phyloP scores from a whole-genome alignment of 495 filamentous ascomycete species.

The Wilcoxina mikolae region DNA sequence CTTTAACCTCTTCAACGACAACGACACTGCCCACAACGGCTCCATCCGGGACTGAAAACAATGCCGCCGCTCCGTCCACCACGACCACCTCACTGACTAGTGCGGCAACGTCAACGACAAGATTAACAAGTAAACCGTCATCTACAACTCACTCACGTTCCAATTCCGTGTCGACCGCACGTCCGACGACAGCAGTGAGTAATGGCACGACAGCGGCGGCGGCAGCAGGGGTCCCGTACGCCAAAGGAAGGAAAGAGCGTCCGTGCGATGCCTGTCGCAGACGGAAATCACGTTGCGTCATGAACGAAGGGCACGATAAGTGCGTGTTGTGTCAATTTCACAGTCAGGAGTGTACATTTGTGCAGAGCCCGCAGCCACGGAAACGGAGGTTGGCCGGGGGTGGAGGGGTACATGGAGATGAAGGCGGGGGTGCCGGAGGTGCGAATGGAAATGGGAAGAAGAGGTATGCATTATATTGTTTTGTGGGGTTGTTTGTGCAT shows the following conservation, averaged over 20 bases:
- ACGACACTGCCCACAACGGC: not conserved
- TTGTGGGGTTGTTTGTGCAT: not conserved
- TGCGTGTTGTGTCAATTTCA: conserved; percentile 50
- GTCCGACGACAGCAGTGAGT: not conserved
- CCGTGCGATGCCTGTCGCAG: conserved; percentile 67
- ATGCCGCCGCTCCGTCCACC: conserved; percentile 1
- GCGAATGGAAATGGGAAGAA: not conserved
- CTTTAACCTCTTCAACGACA: not conserved
- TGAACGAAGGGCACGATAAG: conserved; percentile 53
- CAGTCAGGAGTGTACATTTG: conserved; percentile 48
- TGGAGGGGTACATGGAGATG: not conserved
- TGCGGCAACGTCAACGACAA: not conserved
- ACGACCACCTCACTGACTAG: not conserved
- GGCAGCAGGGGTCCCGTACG: not conserved
- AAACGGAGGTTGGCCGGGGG: conserved; percentile 51
- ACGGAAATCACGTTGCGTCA: conserved; percentile 78
- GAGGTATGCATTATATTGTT: not conserved
- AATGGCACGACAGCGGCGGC: not conserved
- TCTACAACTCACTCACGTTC: not conserved
- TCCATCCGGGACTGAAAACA: not conserved
- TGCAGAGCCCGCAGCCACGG: conserved; percentile 50
- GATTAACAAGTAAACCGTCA: not conserved
- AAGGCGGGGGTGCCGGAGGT: not conserved
- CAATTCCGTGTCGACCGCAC: not conserved
- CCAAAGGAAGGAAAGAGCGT: conserved; percentile 33